These are phyloP conservation scores for Phaeotremella fagi DNA, from an alignment of 768 basidiomycete genomes.

Conservation along the genomic window DNA sequence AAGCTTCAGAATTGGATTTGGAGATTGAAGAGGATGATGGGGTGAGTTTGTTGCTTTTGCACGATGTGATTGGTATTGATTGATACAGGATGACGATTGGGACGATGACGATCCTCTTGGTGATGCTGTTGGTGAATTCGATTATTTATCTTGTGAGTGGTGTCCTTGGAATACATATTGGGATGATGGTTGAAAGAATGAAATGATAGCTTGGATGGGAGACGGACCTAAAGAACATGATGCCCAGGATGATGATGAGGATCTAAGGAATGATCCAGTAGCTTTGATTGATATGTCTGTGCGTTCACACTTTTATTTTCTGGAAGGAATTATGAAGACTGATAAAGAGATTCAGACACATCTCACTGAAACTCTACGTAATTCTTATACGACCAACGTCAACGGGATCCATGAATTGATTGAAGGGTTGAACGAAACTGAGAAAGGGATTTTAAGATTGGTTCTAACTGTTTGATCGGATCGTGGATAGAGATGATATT, in stretches of 20 bases:
- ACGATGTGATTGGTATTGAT: background rate
- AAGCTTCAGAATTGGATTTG: conserved; percentile 22
- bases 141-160: conserved; percentile 62
- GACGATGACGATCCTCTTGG: conserved; percentile 72
- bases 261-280: conserved; percentile 77
- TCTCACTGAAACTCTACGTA: conserved; percentile 39
- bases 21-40: conserved; percentile 51
- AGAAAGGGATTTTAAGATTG: conserved; percentile 43
- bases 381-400: conserved; percentile 43
- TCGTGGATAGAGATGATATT: no score
- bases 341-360: conserved; percentile 32
- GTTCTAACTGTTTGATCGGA: conserved; percentile 31
- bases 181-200: background rate
- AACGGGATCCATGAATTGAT: conserved; percentile 44
- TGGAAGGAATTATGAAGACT: background rate
- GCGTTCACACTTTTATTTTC: no score
- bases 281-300: conserved; percentile 78
- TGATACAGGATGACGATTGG: conserved; percentile 76
- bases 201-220: conserved; percentile 48
- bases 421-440: conserved; percentile 32
- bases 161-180: background rate
- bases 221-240: conserved; percentile 73
- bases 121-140: conserved; percentile 64
- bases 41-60: conserved; percentile 14
- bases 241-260: conserved; percentile 72